These are phyloP conservation scores for Pseudozyma sp. DNA, from an alignment of 1,284 basidiomycete species.

Conservation along the genomic window DNA sequence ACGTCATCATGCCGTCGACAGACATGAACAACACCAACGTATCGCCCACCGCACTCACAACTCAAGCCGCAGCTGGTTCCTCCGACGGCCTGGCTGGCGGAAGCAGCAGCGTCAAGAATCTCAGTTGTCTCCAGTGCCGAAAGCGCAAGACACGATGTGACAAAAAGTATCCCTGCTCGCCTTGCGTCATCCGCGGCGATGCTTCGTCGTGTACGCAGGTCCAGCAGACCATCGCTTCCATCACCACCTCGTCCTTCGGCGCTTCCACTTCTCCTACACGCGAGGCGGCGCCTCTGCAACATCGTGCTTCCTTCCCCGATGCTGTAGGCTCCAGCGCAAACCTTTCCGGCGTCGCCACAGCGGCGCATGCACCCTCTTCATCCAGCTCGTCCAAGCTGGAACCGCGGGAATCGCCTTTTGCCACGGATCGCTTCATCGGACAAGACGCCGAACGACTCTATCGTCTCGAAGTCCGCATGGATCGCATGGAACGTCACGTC, in stretches of 20 bases:
- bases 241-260: slow-evolving; percentile 24
- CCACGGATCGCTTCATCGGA: slow-evolving; percentile 30
- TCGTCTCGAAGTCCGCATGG: slow-evolving; percentile 40
- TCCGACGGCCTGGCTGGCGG: slow-evolving; percentile 3
- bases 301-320: slow-evolving; percentile 24
- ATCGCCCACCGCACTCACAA: slow-evolving; percentile 9
- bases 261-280: slow-evolving; percentile 23
- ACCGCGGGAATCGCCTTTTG: slow-evolving; percentile 14
- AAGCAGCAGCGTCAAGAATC: slow-evolving; percentile 46
- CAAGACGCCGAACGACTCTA: slow-evolving; percentile 36
- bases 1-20: slow-evolving; percentile 5
- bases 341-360: background rate
- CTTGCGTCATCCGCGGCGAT: slow-evolving; percentile 46
- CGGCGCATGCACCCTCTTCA: slow-evolving; percentile 5
- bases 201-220: slow-evolving; percentile 39
- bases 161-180: slow-evolving; percentile 48
- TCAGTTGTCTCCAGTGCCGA: slow-evolving; percentile 49
- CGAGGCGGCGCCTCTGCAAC: slow-evolving; percentile 7
- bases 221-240: slow-evolving; percentile 48
- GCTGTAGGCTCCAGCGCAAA: background rate
- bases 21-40: background rate
- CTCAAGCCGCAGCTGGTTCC: slow-evolving; percentile 5
- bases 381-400: slow-evolving; percentile 29
- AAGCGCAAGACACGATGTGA: slow-evolving; percentile 51
- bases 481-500: slow-evolving; percentile 31